phyloP scores from a whole-genome alignment of 2,329 filamentous ascomycete genomes.

The Stemphylium lycopersici region DNA sequence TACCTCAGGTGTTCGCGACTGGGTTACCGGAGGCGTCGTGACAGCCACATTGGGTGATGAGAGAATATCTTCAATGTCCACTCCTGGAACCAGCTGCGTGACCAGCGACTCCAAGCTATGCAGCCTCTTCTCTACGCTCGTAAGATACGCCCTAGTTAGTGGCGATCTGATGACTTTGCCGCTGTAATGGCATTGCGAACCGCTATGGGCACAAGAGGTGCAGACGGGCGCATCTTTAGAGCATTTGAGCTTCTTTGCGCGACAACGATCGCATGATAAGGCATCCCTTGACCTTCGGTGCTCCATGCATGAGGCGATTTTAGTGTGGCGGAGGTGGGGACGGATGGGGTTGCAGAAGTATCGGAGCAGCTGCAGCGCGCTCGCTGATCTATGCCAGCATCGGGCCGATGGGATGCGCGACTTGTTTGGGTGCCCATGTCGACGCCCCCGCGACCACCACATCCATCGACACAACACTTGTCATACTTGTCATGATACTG shows the following conservation, averaged over 20 bases:
- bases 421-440: too few relatives aligned
- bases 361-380: conserved; percentile 3
- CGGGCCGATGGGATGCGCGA: conserved; percentile 6
- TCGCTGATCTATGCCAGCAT: conserved; percentile 8
- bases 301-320: conserved; percentile 28
- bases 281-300: conserved; percentile 26
- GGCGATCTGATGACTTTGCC: conserved; percentile 33
- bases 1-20: conserved; percentile 15
- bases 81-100: conserved; percentile 27
- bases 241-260: conserved; percentile 37
- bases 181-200: conserved; percentile 30
- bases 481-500: too few relatives aligned
- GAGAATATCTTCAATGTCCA: conserved; percentile 28
- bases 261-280: conserved; percentile 31
- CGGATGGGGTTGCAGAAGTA: conserved; percentile 11
- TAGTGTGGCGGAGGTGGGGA: conserved; percentile 15
- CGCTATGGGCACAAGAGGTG: conserved; percentile 26
- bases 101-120: conserved; percentile 26
- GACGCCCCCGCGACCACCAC: too few relatives aligned
- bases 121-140: conserved; percentile 30
- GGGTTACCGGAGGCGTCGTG: conserved; percentile 6
- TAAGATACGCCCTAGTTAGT: conserved; percentile 32
- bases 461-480: too few relatives aligned
- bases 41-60: conserved; percentile 21
- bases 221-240: conserved; percentile 33